A percentile compares a stretch with the other conserved stretches of the same genome.
Evolutionary conservation across 2,329 filamentous ascomycete genomes (phyloP).

Genomic region (Fusarium keratoplasticum): DNA sequence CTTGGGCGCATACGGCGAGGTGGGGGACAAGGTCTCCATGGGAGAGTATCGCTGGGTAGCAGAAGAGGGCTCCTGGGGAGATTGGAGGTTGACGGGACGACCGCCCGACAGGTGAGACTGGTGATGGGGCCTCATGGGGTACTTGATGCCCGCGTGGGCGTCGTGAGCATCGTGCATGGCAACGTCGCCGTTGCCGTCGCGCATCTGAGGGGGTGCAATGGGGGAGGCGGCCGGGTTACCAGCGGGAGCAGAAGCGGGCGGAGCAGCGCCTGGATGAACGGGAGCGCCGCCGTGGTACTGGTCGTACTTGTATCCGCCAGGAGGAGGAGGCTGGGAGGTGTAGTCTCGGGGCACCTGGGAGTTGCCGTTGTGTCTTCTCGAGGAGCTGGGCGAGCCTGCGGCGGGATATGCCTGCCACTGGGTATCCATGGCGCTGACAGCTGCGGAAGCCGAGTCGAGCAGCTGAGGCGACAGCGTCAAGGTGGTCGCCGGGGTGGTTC

Average conservation of each 20-base stretch:
- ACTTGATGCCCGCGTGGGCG: constrained; percentile 87
- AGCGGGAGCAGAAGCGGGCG: constrained; percentile 50
- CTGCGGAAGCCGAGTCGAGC: constrained; percentile 32
- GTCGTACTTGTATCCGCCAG: constrained; percentile 74
- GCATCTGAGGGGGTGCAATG: constrained; percentile 66
- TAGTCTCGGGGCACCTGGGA: constrained; percentile 62
- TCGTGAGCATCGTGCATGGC: constrained; percentile 89
- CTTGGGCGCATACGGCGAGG: constrained; percentile 79
- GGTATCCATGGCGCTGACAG: constrained; percentile 58
- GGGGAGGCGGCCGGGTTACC: constrained; percentile 69
- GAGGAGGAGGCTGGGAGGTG: constrained; percentile 53
- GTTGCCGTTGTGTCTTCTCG: constrained; percentile 72
- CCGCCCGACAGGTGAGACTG: constrained; percentile 74
- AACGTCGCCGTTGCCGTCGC: constrained; percentile 80
- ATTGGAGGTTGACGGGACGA: constrained; percentile 73
- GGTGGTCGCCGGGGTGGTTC: constrained; percentile 12
- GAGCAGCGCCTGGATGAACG: constrained; percentile 43
- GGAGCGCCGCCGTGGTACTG: constrained; percentile 66
- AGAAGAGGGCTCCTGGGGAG: constrained; percentile 76
- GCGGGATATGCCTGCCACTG: constrained; percentile 77
- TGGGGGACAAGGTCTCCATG: constrained; percentile 89
- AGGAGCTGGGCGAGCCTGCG: constrained; percentile 63
- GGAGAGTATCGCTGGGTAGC: constrained; percentile 94
- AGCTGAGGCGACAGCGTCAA: constrained; percentile 39
- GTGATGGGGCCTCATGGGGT: constrained; percentile 82